Conservation (phyloP, 352 stramenopile genomes). For the Pythium aristosporum region DNA sequence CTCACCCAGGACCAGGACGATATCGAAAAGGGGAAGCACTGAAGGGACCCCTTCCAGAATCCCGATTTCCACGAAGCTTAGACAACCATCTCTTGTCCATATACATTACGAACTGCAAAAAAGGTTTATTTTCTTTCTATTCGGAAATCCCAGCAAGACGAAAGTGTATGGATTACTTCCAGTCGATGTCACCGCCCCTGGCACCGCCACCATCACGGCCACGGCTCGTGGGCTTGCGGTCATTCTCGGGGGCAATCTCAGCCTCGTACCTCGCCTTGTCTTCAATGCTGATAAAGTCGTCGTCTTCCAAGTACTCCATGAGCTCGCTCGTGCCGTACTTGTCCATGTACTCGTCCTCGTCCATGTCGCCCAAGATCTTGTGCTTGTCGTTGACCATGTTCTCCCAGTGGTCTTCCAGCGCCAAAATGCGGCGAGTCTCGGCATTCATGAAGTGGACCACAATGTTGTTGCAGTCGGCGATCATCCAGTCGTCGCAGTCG, state of each 20-base stretch:
- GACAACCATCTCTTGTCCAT: too few relatives aligned
- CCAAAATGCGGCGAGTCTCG: conserved; percentile 72
- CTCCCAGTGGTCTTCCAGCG: conserved; percentile 80
- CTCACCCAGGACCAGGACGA: conserved; percentile 3
- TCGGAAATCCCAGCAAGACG: not conserved
- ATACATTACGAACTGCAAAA: not conserved
- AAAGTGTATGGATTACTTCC: conserved; percentile 39
- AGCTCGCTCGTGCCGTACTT: conserved; percentile 84
- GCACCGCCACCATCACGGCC: not conserved
- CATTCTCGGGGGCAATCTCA: not conserved
- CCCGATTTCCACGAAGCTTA: too few relatives aligned
- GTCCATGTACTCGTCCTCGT: conserved; percentile 86
- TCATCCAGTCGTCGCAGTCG: conserved; percentile 92
- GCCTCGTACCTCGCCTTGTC: conserved; percentile 23
- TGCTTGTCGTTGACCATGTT: conserved; percentile 86
- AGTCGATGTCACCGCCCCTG: conserved; percentile 45
- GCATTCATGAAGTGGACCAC: conserved; percentile 87
- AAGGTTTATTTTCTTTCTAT: conserved; percentile 9
- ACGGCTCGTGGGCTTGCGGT: not conserved
- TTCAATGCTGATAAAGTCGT: conserved; percentile 44
- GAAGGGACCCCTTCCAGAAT: not conserved
- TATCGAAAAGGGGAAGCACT: conserved; percentile 17
- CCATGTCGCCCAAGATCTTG: conserved; percentile 76
- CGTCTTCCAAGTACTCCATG: conserved; percentile 76
- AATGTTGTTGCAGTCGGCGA: conserved; percentile 89